These are phyloP conservation scores for Nicotiana paniculata DNA, from an alignment of 257 asterid species.

Conservation along the genomic window DNA sequence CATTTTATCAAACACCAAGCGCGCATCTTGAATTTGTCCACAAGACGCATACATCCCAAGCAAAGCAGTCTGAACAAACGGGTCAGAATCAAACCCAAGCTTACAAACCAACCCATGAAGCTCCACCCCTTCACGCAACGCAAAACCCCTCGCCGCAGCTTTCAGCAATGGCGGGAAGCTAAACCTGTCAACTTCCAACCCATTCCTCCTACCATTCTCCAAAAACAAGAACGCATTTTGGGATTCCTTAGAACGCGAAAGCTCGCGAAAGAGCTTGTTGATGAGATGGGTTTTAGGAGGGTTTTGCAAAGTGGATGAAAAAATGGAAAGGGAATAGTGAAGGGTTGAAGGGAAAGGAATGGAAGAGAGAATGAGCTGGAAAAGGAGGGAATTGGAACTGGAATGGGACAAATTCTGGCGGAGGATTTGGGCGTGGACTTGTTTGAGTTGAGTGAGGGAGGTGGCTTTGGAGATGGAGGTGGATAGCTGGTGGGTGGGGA, in stretches of 20 bases:
- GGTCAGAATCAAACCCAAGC: slow-evolving; percentile 48
- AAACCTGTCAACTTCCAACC: slow-evolving; percentile 38
- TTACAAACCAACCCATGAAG: slow-evolving; percentile 60
- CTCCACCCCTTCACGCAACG: slow-evolving; percentile 42
- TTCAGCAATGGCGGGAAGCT: slow-evolving; percentile 60
- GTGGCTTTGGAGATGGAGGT: slow-evolving; percentile 31
- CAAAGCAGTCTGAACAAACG: slow-evolving; percentile 68
- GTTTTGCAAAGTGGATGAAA: slow-evolving; percentile 27
- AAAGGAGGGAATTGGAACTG: slow-evolving; percentile 34
- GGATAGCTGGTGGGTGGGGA: slow-evolving; percentile 23
- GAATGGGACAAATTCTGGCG: slow-evolving; percentile 25
- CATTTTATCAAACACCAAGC: slow-evolving; percentile 71
- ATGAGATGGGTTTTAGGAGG: slow-evolving; percentile 33
- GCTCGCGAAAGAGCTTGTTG: slow-evolving; percentile 40
- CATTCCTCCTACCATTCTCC: slow-evolving; percentile 28
- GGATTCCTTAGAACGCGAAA: slow-evolving; percentile 47
- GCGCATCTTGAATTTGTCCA: slow-evolving; percentile 53
- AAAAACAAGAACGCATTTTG: slow-evolving; percentile 35
- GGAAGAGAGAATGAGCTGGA: slow-evolving; percentile 47
- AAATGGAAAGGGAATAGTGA: slow-evolving; percentile 47
- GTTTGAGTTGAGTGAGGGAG: slow-evolving; percentile 52
- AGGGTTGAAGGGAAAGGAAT: slow-evolving; percentile 40
- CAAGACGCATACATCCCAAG: slow-evolving; percentile 51
- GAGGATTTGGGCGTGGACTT: slow-evolving; percentile 51
- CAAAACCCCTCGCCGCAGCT: slow-evolving; percentile 41